Conservation (phyloP, 306 rosid genomes). For the Hylodesmum podocarpum region DNA sequence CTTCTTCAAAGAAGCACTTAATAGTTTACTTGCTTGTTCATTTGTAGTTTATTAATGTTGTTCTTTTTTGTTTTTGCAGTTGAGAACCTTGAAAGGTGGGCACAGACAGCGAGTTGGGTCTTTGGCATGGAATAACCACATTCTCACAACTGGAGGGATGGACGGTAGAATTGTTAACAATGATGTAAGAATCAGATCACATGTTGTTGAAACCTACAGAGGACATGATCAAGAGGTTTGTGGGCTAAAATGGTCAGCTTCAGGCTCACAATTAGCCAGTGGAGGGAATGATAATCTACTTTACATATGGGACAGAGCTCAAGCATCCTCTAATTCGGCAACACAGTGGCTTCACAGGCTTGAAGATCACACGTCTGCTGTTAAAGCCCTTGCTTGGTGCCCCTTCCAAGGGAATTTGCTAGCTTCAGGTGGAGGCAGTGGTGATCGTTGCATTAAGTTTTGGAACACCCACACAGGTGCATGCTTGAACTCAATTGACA, state of each 20-base stretch:
- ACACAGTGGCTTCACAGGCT: slow-evolving; percentile 88
- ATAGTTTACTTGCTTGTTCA: neutral
- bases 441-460: slow-evolving; percentile 73
- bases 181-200: slow-evolving; percentile 76
- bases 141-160: slow-evolving; percentile 88
- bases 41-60: neutral
- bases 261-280: slow-evolving; percentile 81
- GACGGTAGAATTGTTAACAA: slow-evolving; percentile 69
- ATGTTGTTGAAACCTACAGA: slow-evolving; percentile 74
- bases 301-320: slow-evolving; percentile 69
- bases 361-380: slow-evolving; percentile 79
- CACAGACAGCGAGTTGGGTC: slow-evolving; percentile 76
- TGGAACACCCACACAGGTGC: slow-evolving; percentile 96
- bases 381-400: slow-evolving; percentile 88
- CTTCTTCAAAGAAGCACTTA: neutral
- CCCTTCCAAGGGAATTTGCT: slow-evolving; percentile 85
- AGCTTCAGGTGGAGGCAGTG: slow-evolving; percentile 80
- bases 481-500: slow-evolving; percentile 81
- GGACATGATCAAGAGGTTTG: slow-evolving; percentile 86
- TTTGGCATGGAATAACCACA: slow-evolving; percentile 83
- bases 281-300: slow-evolving; percentile 88
- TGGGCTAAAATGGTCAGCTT: slow-evolving; percentile 80
- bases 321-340: slow-evolving; percentile 60
- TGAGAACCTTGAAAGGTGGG: slow-evolving; percentile 73
- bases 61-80: slow-evolving; percentile 40